Evolutionary conservation across 1,284 basidiomycete species (phyloP).

Genomic region (Cryptococcus sp.): DNA sequence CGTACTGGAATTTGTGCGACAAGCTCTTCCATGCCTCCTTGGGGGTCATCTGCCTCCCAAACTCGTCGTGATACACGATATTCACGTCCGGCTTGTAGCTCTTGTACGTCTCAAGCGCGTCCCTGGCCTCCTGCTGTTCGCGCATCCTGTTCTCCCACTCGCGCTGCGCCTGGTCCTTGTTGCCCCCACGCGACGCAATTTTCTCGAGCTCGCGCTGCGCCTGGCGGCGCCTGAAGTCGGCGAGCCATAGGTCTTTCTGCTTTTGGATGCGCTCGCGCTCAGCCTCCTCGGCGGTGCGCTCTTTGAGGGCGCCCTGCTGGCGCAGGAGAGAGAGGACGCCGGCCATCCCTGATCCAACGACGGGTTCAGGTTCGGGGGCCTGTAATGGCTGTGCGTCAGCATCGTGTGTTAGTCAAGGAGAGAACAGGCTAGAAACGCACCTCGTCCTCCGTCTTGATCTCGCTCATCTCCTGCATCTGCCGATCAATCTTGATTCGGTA

Average conservation of each 20-base stretch:
- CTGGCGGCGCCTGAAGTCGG: slow-evolving; percentile 71
- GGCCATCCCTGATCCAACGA: slow-evolving; percentile 76
- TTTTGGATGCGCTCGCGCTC: slow-evolving; percentile 78
- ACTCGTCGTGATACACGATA: slow-evolving; percentile 95
- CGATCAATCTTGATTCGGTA: slow-evolving; percentile 48
- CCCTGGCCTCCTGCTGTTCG: slow-evolving; percentile 85
- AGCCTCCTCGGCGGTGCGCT: slow-evolving; percentile 62
- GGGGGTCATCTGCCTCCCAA: slow-evolving; percentile 70
- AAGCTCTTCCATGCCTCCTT: slow-evolving; percentile 98
- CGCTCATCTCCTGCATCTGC: slow-evolving; percentile 54
- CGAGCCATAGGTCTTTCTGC: slow-evolving; percentile 86
- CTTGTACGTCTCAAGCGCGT: slow-evolving; percentile 77
- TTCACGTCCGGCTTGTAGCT: slow-evolving; percentile 96
- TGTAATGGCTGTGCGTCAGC: not conserved
- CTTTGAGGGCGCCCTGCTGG: slow-evolving; percentile 82
- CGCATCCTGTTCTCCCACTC: slow-evolving; percentile 91
- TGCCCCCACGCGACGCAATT: slow-evolving; percentile 67
- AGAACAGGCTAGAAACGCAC: slow-evolving; percentile 27
- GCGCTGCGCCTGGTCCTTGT: slow-evolving; percentile 87
- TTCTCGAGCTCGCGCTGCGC: slow-evolving; percentile 76
- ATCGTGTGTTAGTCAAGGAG: not conserved
- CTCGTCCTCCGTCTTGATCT: slow-evolving; percentile 61
- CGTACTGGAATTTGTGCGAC: slow-evolving; percentile 83
- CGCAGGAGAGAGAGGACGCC: slow-evolving; percentile 82
- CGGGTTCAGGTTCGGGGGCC: slow-evolving; percentile 56